Conservation (phyloP, 768 basidiomycete species). For the Trametes gibbosa region DNA sequence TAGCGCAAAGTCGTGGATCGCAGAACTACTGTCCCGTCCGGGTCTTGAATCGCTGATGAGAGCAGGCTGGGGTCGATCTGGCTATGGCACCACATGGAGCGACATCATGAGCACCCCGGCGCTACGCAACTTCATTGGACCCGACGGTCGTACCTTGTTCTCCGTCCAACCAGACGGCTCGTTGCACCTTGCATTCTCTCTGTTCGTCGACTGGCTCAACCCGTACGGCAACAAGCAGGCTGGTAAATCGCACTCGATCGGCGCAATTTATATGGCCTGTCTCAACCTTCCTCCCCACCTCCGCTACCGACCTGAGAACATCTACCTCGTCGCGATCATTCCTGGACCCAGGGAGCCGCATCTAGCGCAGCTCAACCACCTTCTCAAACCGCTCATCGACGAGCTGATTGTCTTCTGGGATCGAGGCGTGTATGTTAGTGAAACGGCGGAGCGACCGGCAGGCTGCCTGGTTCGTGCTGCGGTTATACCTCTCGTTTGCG, state of each 20-base stretch:
- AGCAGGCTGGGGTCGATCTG: not conserved
- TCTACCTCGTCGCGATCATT: slow-evolving; percentile 41
- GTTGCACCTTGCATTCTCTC: slow-evolving; percentile 7
- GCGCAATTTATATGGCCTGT: slow-evolving; percentile 25
- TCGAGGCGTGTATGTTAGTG: slow-evolving; percentile 29
- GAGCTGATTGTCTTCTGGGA: slow-evolving; percentile 36
- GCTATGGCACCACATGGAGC: not conserved
- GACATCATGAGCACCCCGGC: slow-evolving; percentile 17
- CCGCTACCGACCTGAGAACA: slow-evolving; percentile 30
- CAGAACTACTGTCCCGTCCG: slow-evolving; percentile 9
- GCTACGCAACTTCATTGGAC: slow-evolving; percentile 12
- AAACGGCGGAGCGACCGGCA: slow-evolving; percentile 19
- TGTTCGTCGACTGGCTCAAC: slow-evolving; percentile 22
- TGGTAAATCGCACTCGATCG: slow-evolving; percentile 7
- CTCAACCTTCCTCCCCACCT: slow-evolving; percentile 27
- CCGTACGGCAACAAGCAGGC: slow-evolving; percentile 15
- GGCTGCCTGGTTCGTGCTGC: slow-evolving; percentile 32
- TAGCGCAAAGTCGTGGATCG: slow-evolving; percentile 13
- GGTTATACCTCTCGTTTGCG: slow-evolving; percentile 35
- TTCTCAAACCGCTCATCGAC: slow-evolving; percentile 37
- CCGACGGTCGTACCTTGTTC: slow-evolving; percentile 3
- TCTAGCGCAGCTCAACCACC: slow-evolving; percentile 35
- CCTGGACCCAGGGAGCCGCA: slow-evolving; percentile 40
- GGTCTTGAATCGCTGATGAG: slow-evolving; percentile 10
- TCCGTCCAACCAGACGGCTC: not conserved